phyloP scores from a whole-genome alignment of 2,329 filamentous ascomycete genomes.

The Xylariales sp. region DNA sequence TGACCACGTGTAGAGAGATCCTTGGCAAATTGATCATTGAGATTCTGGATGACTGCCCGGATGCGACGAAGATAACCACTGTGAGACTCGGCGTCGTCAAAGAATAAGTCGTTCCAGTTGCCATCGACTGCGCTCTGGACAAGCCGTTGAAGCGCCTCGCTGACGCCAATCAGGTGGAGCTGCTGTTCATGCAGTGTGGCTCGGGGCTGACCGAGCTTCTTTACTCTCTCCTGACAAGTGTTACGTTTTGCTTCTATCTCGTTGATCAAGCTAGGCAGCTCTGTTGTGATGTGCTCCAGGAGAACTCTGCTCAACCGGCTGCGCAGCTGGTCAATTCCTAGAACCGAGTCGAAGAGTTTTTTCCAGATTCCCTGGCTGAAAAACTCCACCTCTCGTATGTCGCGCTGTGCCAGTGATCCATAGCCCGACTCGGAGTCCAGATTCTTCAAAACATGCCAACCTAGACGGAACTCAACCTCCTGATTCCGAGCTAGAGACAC shows the following conservation, averaged over 20 bases:
- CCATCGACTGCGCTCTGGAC: slow-evolving; percentile 45
- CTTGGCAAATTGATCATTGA: slow-evolving; percentile 41
- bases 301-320: slow-evolving; percentile 47
- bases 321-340: slow-evolving; percentile 46
- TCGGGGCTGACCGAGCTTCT: slow-evolving; percentile 44
- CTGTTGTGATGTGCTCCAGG: slow-evolving; percentile 37
- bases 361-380: slow-evolving; percentile 38
- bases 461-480: slow-evolving; percentile 42
- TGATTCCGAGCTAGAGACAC: slow-evolving; percentile 39
- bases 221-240: slow-evolving; percentile 32
- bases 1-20: slow-evolving; percentile 39
- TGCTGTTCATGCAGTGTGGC: slow-evolving; percentile 42
- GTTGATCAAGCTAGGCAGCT: slow-evolving; percentile 40
- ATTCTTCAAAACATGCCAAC: slow-evolving; percentile 51
- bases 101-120: slow-evolving; percentile 47
- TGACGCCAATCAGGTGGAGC: slow-evolving; percentile 40
- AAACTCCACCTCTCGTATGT: slow-evolving; percentile 36
- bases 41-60: slow-evolving; percentile 49
- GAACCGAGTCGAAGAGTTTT: slow-evolving; percentile 23
- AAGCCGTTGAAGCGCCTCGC: slow-evolving; percentile 38
- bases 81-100: slow-evolving; percentile 30
- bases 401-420: slow-evolving; percentile 28
- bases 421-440: slow-evolving; percentile 31
- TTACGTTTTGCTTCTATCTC: slow-evolving; percentile 36
- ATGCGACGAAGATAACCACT: slow-evolving; percentile 39